A percentile compares a stretch with the other conserved stretches of the same genome.
Conservation (phyloP, 352 stramenopile species). For the Pythium grandisporangium region DNA sequence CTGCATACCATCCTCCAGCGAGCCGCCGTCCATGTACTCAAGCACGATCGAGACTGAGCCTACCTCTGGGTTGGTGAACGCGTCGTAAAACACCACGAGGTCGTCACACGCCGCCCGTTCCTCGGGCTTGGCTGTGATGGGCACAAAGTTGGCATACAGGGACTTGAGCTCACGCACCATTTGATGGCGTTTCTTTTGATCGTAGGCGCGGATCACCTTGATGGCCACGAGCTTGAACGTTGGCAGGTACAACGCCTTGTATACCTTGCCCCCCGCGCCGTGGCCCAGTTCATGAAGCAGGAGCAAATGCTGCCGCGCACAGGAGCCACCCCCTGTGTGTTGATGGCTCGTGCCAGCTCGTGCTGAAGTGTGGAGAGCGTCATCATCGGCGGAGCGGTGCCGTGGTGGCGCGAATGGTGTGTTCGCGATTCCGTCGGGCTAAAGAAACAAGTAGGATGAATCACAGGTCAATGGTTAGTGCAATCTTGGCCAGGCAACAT, state of each 20-base stretch:
- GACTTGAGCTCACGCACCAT: conserved; percentile 85
- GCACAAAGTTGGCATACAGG: conserved; percentile 73
- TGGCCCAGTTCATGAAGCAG: conserved; percentile 67
- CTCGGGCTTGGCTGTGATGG: conserved; percentile 30
- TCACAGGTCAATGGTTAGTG: too few relatives aligned
- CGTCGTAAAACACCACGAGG: conserved; percentile 89
- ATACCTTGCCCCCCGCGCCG: conserved; percentile 83
- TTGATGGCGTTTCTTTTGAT: conserved; percentile 84
- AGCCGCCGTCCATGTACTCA: conserved; percentile 92
- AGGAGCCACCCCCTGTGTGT: too few relatives aligned
- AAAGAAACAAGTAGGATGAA: conserved; percentile 1
- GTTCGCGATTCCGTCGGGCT: conserved; percentile 70
- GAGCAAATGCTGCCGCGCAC: conserved; percentile 59
- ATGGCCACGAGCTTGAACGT: conserved; percentile 85
- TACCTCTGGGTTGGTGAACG: conserved; percentile 83
- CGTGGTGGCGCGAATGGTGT: conserved; percentile 55
- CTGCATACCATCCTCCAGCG: conserved; percentile 70
- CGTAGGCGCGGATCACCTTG: conserved; percentile 85
- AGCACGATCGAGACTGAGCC: conserved; percentile 89
- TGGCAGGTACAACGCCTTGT: conserved; percentile 84
- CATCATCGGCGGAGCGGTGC: conserved; percentile 10
- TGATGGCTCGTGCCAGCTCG: too few relatives aligned
- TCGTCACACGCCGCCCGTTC: conserved; percentile 64
- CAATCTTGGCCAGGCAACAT: too few relatives aligned
- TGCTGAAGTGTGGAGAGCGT: conserved; percentile 15